Base-by-base conservation (phyloP, 805 yeast genomes). In the Candida hispaniensis region DNA sequence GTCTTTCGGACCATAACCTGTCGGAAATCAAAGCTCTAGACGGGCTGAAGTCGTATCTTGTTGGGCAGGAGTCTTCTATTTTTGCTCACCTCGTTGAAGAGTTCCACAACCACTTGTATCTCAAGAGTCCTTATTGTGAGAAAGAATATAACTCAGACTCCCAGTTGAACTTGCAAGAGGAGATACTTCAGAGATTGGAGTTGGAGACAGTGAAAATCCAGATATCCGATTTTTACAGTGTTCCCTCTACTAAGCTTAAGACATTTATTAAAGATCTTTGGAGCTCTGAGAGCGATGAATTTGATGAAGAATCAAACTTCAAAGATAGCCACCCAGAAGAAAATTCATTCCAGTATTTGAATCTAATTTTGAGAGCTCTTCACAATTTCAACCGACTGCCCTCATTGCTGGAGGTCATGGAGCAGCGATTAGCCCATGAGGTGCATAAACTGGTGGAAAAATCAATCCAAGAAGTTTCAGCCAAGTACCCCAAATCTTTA, bases 71-170 rank as follows among this genome's bases (percentile, higher is more conserved):
- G 26, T 39, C 51, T 26, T 51, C 62, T 25, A 58, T 86, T 17
- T 76, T 78, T 47, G 83, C 76, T 29, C 70, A 71, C 43, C 60
- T 86, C 12, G 60, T 80, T n/a, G 93, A 80, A 43, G 94, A 85
- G 48, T 58, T 83, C 25, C 75, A 72, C 40, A 67, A 65, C 29
- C 76, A 80, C 39, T 59, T 80, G n/a, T 81, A 76, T 47, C 60
- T 78, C 25, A 73, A 71, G 45, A 51, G 59, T 3, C 63, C 62
- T 2, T 57, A 55, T 41, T 46, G 58, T 13, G 46, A 47, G 19
- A 36, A 39, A 16, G 47, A 49, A 14, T 55, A 57, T 57, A 43
- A 39, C 9, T 17, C 30, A 12, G 21, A 40, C 13, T 24, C 24
- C 15, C 29, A 40, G 9, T 30, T 40, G 14, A 39, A 39, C 26